Conservation (phyloP, 2,329 filamentous ascomycete species). For the Hymenoscyphus salicellus region DNA sequence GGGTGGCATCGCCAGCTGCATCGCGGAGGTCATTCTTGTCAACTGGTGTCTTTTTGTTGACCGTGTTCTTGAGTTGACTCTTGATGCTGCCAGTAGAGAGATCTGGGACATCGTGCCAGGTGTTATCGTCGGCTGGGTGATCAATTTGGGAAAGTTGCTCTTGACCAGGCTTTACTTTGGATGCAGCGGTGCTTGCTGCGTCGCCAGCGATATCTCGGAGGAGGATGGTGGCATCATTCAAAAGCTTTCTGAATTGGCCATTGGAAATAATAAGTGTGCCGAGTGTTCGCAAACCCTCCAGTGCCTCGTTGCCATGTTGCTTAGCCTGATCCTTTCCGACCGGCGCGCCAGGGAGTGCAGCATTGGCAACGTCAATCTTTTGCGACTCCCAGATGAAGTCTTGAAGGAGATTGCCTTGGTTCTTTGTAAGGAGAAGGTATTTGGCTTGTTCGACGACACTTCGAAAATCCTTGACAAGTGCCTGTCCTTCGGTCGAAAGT, state of each 20-base stretch:
- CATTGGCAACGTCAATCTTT: constrained; percentile 63
- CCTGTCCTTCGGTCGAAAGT: constrained; percentile 78
- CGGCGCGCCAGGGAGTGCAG: constrained; percentile 62
- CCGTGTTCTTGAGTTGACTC: constrained; percentile 60
- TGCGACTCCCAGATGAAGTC: constrained; percentile 96
- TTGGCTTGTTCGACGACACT: constrained; percentile 83
- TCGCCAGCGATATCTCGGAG: constrained; percentile 90
- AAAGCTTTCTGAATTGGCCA: constrained; percentile 58
- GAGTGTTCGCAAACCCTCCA: constrained; percentile 82
- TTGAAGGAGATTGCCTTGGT: constrained; percentile 88
- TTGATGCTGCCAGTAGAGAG: constrained; percentile 68
- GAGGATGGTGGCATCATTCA: constrained; percentile 77
- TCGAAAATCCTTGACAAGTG: constrained; percentile 73
- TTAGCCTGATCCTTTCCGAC: constrained; percentile 73
- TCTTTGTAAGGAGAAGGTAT: constrained; percentile 83
- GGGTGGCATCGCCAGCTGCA: constrained; percentile 54
- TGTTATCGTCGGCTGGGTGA: constrained; percentile 80
- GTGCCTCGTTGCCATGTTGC: constrained; percentile 78
- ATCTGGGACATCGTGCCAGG: constrained; percentile 86
- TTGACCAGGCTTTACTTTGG: constrained; percentile 71
- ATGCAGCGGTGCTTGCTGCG: constrained; percentile 75
- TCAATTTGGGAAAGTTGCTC: constrained; percentile 77
- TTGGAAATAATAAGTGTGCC: constrained; percentile 91
- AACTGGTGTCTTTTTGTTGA: constrained; percentile 52
- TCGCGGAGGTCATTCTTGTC: constrained; percentile 58